These are phyloP conservation scores for Parvularia atlantis DNA, from an alignment of 78 protist species.

Conservation along the genomic window DNA sequence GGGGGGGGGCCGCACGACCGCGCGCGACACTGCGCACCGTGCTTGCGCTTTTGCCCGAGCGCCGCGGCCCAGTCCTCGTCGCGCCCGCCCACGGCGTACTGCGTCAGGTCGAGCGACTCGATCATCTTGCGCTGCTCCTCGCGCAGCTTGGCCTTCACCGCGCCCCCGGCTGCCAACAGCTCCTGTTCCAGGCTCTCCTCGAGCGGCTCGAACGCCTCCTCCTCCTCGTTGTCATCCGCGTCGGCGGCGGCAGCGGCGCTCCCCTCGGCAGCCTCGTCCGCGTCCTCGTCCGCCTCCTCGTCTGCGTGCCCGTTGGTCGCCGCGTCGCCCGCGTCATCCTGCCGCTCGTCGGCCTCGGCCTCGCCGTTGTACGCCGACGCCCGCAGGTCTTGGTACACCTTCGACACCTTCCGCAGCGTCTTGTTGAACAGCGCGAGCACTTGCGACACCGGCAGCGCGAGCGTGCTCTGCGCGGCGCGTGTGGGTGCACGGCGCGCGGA, in stretches of 20 bases:
- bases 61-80: not conserved
- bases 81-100: not conserved
- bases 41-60: too few relatives aligned
- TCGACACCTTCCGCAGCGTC: not conserved
- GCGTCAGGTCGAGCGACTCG: not conserved
- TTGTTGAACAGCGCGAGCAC: slow-evolving; percentile 7
- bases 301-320: not conserved
- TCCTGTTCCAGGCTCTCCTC: not conserved
- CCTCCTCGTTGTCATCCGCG: too few relatives aligned
- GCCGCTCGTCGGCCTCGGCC: too few relatives aligned
- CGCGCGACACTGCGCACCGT: too few relatives aligned
- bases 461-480: not conserved
- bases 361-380: too few relatives aligned
- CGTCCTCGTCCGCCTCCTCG: not conserved
- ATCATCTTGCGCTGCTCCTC: not conserved
- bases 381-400: not conserved
- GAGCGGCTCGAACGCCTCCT: not conserved
- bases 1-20: too few relatives aligned
- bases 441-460: not conserved
- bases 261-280: not conserved
- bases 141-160: not conserved
- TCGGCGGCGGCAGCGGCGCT: too few relatives aligned
- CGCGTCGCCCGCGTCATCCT: not conserved
- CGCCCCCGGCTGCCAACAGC: not conserved
- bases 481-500: too few relatives aligned